phyloP scores from a whole-genome alignment of 352 stramenopile genomes.

The Pythium monospermum region DNA sequence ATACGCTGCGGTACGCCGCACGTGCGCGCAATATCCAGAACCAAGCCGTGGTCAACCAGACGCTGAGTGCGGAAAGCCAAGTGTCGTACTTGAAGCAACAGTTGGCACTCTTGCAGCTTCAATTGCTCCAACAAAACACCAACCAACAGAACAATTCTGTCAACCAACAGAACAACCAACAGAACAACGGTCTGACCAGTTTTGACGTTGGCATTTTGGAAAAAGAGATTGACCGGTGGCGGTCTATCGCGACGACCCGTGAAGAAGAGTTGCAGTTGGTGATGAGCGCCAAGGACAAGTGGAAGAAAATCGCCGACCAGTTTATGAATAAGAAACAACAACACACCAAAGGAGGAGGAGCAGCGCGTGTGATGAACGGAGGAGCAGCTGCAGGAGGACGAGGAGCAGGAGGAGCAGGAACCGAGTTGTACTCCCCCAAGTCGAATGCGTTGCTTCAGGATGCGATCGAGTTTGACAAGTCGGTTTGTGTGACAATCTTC shows the following conservation, averaged over 20 bases:
- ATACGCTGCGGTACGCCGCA: slow-evolving; percentile 93
- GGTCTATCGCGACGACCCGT: slow-evolving; percentile 22
- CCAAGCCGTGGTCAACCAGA: slow-evolving; percentile 95
- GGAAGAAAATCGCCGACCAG: slow-evolving; percentile 54
- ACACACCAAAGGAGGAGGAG: neutral
- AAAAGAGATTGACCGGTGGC: slow-evolving; percentile 30
- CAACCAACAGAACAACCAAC: neutral
- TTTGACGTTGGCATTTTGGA: slow-evolving; percentile 18
- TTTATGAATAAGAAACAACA: slow-evolving; percentile 25
- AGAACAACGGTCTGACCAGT: neutral
- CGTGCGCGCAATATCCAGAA: slow-evolving; percentile 99
- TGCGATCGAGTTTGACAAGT: slow-evolving; percentile 32
- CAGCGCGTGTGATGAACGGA: neutral
- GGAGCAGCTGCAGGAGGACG: too few relatives aligned
- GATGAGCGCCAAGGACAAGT: slow-evolving; percentile 57
- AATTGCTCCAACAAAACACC: slow-evolving; percentile 44
- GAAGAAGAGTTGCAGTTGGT: slow-evolving; percentile 43
- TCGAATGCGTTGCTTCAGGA: slow-evolving; percentile 26
- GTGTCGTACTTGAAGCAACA: slow-evolving; percentile 60
- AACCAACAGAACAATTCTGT: neutral
- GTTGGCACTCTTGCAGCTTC: slow-evolving; percentile 54
- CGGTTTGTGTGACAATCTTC: slow-evolving; percentile 20
- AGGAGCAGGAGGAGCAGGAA: too few relatives aligned
- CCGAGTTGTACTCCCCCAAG: slow-evolving; percentile 17
- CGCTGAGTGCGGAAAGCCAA: slow-evolving; percentile 87